A percentile compares a stretch with the other conserved stretches of the same genome.
Evolutionary conservation across 75 land plant species (phyloP).

Genomic region (Sequoiadendron giganteum): DNA sequence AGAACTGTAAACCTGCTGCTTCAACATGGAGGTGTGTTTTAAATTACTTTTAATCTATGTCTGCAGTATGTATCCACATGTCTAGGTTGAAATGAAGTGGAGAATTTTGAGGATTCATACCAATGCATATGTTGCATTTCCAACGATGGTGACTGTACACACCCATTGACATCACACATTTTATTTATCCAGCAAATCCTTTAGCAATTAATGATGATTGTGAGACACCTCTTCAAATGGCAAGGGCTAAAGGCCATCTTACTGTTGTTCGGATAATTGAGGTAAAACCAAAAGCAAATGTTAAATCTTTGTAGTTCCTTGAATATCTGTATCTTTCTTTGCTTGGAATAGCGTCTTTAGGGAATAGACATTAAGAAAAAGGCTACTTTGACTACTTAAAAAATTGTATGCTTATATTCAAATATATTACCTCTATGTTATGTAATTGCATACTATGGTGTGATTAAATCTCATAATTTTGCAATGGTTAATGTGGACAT

Average conservation of each 20-base stretch:
- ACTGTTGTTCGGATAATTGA: constrained; percentile 91
- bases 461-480: background rate
- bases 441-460: background rate
- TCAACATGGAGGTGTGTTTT: constrained; percentile 77
- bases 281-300: constrained; percentile 29
- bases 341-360: background rate
- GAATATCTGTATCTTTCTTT: background rate
- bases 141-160: background rate
- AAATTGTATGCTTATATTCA: background rate
- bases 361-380: background rate
- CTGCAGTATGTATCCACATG: background rate
- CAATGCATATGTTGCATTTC: background rate
- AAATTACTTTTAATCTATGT: background rate
- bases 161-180: background rate
- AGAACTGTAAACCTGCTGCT: constrained; percentile 76
- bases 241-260: constrained; percentile 63
- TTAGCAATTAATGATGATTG: constrained; percentile 74
- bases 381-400: background rate
- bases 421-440: background rate
- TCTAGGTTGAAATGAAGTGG: background rate
- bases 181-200: constrained; percentile 73
- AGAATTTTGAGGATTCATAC: background rate
- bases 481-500: background rate
- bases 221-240: constrained; percentile 86
- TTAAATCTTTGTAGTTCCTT: background rate